These are phyloP conservation scores for Epichloe uncinata DNA, from an alignment of 2,329 filamentous ascomycete genomes.

Conservation along the genomic window DNA sequence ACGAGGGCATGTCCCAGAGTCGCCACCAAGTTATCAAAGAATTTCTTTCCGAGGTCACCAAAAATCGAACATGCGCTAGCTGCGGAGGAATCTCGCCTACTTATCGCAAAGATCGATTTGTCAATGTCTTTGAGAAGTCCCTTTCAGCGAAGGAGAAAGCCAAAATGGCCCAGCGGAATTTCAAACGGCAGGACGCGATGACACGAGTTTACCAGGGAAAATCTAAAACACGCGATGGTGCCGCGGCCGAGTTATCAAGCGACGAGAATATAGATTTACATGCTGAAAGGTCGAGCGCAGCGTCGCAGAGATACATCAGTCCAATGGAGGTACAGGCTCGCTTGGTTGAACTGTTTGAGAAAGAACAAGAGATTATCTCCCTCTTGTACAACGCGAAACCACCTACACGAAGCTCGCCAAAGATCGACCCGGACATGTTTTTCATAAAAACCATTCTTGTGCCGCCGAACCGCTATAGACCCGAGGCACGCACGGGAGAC, in stretches of 20 bases:
- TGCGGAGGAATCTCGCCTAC: slow-evolving; percentile 61
- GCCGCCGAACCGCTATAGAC: slow-evolving; percentile 82
- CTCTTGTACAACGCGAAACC: slow-evolving; percentile 76
- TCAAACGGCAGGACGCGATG: slow-evolving; percentile 59
- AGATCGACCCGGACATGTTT: slow-evolving; percentile 77
- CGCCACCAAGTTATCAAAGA: slow-evolving; percentile 66
- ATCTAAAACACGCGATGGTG: slow-evolving; percentile 22
- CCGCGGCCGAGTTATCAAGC: slow-evolving; percentile 20
- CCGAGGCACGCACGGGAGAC: slow-evolving; percentile 69
- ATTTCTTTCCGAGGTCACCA: slow-evolving; percentile 62
- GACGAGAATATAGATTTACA: slow-evolving; percentile 32
- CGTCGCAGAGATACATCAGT: slow-evolving; percentile 60
- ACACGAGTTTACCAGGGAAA: slow-evolving; percentile 25
- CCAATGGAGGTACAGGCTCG: slow-evolving; percentile 72
- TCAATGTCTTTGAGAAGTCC: slow-evolving; percentile 86
- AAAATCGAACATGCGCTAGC: slow-evolving; percentile 53
- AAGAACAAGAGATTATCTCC: slow-evolving; percentile 70
- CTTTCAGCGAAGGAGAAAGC: slow-evolving; percentile 61
- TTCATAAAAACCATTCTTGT: slow-evolving; percentile 80
- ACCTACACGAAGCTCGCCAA: slow-evolving; percentile 37
- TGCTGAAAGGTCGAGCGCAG: slow-evolving; percentile 22
- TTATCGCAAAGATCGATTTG: slow-evolving; percentile 79
- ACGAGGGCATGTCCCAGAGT: slow-evolving; percentile 68
- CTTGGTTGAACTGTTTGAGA: slow-evolving; percentile 67
- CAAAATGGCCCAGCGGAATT: slow-evolving; percentile 57